phyloP scores from a whole-genome alignment of 2,329 filamentous ascomycete genomes.

The Diaporthe caulivora region DNA sequence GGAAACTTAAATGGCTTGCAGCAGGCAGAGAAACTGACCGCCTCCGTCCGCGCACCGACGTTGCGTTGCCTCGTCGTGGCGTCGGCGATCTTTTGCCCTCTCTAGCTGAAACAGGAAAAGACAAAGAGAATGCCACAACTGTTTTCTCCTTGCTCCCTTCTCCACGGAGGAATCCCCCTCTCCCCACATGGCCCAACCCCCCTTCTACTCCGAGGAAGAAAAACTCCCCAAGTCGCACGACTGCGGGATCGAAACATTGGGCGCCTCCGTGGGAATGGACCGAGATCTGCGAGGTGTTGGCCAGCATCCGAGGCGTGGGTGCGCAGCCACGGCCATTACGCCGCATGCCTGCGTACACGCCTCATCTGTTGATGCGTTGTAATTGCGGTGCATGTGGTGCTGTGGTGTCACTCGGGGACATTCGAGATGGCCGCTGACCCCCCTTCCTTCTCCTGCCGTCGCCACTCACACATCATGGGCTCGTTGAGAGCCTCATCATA shows the following conservation, averaged over 20 bases:
- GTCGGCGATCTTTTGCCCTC: conserved; percentile 9
- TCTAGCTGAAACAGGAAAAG: conserved; percentile 25
- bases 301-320: not conserved
- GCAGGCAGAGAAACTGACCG: not conserved
- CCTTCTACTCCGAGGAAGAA: not conserved
- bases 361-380: not conserved
- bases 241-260: conserved; percentile 28
- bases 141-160: not conserved
- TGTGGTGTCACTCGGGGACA: not conserved
- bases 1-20: not conserved
- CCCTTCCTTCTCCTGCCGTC: not conserved
- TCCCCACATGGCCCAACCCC: not conserved
- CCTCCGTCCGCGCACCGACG: conserved; percentile 26
- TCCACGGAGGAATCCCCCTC: conserved; percentile 1
- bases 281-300: not conserved
- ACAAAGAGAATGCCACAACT: conserved; percentile 1
- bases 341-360: not conserved
- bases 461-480: not conserved
- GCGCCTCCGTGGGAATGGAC: conserved; percentile 23
- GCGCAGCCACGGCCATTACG: not conserved
- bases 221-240: conserved; percentile 10
- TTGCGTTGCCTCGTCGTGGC: conserved; percentile 24
- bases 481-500: not conserved
- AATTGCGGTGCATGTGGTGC: not conserved
- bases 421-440: not conserved